A percentile compares a stretch with the other conserved stretches of the same genome.
phyloP scores from a whole-genome alignment of 768 basidiomycete species.

The Cubamyces lactineus region DNA sequence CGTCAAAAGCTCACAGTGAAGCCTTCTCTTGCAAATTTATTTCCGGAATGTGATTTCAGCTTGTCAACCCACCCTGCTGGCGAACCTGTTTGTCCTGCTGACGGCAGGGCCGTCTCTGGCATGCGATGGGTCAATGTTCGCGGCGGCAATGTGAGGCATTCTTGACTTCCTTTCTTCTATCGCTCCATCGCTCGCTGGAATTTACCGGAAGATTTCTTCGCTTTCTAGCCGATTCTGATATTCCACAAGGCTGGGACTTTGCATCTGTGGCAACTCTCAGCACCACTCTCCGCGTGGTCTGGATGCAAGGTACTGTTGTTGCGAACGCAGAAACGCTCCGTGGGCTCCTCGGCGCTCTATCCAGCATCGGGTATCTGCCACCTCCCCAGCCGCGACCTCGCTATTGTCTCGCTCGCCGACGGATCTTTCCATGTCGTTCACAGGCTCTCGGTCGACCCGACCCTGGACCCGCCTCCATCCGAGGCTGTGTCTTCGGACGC shows the following conservation, averaged over 20 bases:
- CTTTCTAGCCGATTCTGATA: constrained; percentile 57
- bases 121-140: constrained; percentile 57
- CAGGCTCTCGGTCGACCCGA: constrained; percentile 49
- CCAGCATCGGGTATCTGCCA: constrained; percentile 65
- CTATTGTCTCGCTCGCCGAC: constrained; percentile 66
- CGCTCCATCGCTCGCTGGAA: constrained; percentile 1
- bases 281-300: constrained; percentile 45
- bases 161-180: constrained; percentile 16
- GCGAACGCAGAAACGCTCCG: constrained; percentile 51
- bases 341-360: constrained; percentile 61
- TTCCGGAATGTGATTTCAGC: constrained; percentile 39
- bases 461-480: constrained; percentile 29
- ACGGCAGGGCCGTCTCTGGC: constrained; percentile 51
- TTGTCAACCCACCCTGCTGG: constrained; percentile 14
- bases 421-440: constrained; percentile 71
- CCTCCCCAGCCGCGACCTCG: constrained; percentile 48
- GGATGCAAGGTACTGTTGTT: constrained; percentile 51
- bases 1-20: constrained; percentile 46
- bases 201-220: not conserved
- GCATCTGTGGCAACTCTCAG: constrained; percentile 54
- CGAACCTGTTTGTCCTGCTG: constrained; percentile 34
- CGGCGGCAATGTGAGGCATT: constrained; percentile 41
- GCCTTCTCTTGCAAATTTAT: constrained; percentile 34
- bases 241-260: constrained; percentile 62
- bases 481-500: constrained; percentile 41